A percentile compares a stretch with the other conserved stretches of the same genome.
phyloP scores from a whole-genome alignment of 2,329 filamentous ascomycete species.

The Microsporum canis region DNA sequence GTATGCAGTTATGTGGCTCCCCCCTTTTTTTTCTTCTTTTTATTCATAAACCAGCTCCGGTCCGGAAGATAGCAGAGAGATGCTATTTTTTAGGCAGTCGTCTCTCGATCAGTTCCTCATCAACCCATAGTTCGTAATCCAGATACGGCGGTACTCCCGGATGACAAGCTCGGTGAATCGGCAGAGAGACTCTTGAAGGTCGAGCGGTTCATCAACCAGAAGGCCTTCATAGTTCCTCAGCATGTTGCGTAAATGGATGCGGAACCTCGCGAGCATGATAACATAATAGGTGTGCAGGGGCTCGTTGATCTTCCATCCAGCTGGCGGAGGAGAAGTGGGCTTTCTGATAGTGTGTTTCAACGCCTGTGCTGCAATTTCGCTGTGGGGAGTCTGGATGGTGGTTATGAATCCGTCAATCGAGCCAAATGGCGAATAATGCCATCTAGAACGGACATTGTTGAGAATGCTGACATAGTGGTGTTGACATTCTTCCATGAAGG shows the following conservation, averaged over 20 bases:
- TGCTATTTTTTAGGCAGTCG: background rate
- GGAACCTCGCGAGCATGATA: conserved; percentile 14
- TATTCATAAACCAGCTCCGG: background rate
- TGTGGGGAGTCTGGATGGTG: conserved; percentile 10
- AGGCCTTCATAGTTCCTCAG: background rate
- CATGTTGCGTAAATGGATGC: conserved; percentile 8
- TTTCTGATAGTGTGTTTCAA: conserved; percentile 8
- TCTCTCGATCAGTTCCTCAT: background rate
- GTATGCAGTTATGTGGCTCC: background rate
- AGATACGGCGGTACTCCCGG: conserved; percentile 13
- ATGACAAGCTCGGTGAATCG: conserved; percentile 12
- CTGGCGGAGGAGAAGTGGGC: conserved; percentile 11
- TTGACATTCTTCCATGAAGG: conserved; percentile 12
- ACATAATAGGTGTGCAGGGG: conserved; percentile 14
- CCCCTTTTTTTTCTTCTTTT: background rate
- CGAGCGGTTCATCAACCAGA: background rate
- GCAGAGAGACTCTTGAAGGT: conserved; percentile 5
- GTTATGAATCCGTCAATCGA: conserved; percentile 11
- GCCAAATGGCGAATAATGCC: conserved; percentile 10
- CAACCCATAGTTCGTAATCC: conserved; percentile 13
- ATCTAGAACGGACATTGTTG: conserved; percentile 15
- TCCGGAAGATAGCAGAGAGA: background rate
- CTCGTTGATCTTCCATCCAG: conserved; percentile 11
- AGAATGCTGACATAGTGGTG: conserved; percentile 14
- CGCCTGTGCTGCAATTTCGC: conserved; percentile 6